phyloP scores from a whole-genome alignment of 768 basidiomycete species.

The Tylopilus balloui region DNA sequence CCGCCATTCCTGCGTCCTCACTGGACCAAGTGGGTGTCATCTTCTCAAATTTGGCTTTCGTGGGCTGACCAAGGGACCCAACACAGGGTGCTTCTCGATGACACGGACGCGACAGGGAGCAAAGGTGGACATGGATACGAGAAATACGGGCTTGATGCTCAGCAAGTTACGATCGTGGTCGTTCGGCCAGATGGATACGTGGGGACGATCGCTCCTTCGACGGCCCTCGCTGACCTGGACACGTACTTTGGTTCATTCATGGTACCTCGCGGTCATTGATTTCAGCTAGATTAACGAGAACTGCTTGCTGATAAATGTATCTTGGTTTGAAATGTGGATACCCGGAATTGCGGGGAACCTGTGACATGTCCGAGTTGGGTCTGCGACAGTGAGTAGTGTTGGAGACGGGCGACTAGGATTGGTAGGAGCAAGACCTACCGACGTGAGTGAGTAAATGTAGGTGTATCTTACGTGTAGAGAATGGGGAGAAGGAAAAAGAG shows the following conservation, averaged over 20 bases:
- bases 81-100: slow-evolving; percentile 35
- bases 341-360: no score
- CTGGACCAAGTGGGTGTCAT: slow-evolving; percentile 38
- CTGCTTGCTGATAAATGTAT: no score
- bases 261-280: slow-evolving; percentile 16
- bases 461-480: no score
- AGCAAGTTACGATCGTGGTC: slow-evolving; percentile 32
- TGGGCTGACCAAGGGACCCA: not conserved
- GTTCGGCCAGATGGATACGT: slow-evolving; percentile 42
- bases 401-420: no score
- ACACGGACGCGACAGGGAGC: slow-evolving; percentile 29
- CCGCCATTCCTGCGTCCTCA: slow-evolving; percentile 36
- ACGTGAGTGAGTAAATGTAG: no score
- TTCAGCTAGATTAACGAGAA: no score
- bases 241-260: slow-evolving; percentile 49
- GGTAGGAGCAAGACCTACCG: no score
- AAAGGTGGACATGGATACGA: slow-evolving; percentile 34
- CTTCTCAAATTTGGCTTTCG: not conserved
- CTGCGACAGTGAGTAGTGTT: no score
- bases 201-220: slow-evolving; percentile 32
- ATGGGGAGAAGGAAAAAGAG: no score
- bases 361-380: no score
- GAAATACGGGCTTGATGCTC: slow-evolving; percentile 30
- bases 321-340: no score
- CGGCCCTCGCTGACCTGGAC: slow-evolving; percentile 33